Percentiles rank a stretch among this genome's conserved stretches.
These are phyloP conservation scores for Hyaloscypha hepaticicola DNA, from an alignment of 495 filamentous ascomycete genomes.

Conservation along the genomic window DNA sequence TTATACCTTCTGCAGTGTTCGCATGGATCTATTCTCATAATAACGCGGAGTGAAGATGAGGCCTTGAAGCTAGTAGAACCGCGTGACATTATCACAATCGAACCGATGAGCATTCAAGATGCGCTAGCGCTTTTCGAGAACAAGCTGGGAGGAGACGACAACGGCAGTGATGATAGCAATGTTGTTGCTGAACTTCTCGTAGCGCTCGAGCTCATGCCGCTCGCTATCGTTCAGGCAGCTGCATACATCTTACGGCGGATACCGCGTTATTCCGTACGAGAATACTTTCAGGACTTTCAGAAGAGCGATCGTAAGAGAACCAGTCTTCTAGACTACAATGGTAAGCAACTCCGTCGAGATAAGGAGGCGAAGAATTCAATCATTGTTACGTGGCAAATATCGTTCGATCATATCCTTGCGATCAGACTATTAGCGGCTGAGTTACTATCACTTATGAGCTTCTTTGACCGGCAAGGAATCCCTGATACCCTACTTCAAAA, in stretches of 20 bases:
- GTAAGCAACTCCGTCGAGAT: constrained; percentile 41
- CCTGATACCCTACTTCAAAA: constrained; percentile 27
- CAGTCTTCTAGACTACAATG: constrained; percentile 38
- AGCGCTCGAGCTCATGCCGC: constrained; percentile 43
- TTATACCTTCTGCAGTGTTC: constrained; percentile 30
- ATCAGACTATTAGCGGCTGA: constrained; percentile 32
- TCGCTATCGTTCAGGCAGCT: constrained; percentile 46
- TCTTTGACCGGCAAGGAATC: constrained; percentile 37
- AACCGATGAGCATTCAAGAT: constrained; percentile 35
- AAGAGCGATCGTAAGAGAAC: constrained; percentile 37
- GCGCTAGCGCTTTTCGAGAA: constrained; percentile 39
- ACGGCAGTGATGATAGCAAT: constrained; percentile 18
- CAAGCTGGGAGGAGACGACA: constrained; percentile 32
- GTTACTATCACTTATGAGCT: constrained; percentile 39
- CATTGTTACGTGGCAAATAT: constrained; percentile 47
- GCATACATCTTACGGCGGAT: constrained; percentile 37
- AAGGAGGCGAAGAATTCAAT: constrained; percentile 40
- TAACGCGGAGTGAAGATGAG: constrained; percentile 34
- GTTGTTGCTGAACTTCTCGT: constrained; percentile 23
- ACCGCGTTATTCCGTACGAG: constrained; percentile 29
- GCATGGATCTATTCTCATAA: constrained; percentile 41
- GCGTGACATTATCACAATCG: constrained; percentile 40
- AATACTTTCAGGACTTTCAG: constrained; percentile 39
- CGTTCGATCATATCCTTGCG: constrained; percentile 43
- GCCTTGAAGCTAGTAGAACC: constrained; percentile 33